Conservation (phyloP, 345 rosid genomes). For the Sisymbrium altissimum region DNA sequence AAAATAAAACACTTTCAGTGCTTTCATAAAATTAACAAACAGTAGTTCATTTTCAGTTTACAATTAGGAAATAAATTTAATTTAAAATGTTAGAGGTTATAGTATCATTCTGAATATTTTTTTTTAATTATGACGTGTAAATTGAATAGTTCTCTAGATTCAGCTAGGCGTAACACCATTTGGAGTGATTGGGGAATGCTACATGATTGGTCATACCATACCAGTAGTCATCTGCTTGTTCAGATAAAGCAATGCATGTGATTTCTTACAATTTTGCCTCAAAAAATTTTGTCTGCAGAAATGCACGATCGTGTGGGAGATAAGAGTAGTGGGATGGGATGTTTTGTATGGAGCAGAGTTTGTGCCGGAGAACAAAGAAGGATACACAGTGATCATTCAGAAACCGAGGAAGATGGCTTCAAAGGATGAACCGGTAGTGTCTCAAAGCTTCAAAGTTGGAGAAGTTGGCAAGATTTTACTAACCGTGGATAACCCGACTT, state of each 20-base stretch:
- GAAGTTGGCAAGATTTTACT: slow-evolving; percentile 36
- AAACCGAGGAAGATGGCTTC: slow-evolving; percentile 32
- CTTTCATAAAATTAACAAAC: no score
- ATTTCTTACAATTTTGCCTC: background rate
- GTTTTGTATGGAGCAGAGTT: slow-evolving; percentile 36
- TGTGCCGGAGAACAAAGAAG: slow-evolving; percentile 33
- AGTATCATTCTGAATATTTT: no score
- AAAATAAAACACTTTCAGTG: no score
- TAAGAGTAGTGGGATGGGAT: slow-evolving; percentile 38
- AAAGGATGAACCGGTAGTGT: slow-evolving; percentile 29
- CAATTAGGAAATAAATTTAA: no score
- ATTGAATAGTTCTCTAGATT: no score
- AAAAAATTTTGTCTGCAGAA: slow-evolving; percentile 13
- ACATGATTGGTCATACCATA: no score
- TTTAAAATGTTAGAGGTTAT: no score
- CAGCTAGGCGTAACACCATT: no score
- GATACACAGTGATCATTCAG: slow-evolving; percentile 37
- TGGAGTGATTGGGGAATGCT: no score
- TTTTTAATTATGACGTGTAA: no score
- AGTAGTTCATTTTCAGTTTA: no score
- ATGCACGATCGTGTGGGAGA: slow-evolving; percentile 36
- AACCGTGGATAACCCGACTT: slow-evolving; percentile 28
- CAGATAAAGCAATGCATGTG: background rate
- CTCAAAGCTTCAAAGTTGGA: slow-evolving; percentile 35
- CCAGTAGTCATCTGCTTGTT: no score